Evolutionary conservation across 257 asterid species (phyloP), one percentile per base, ranked within the genome.

Genomic region (Prunella vulgaris): DNA sequence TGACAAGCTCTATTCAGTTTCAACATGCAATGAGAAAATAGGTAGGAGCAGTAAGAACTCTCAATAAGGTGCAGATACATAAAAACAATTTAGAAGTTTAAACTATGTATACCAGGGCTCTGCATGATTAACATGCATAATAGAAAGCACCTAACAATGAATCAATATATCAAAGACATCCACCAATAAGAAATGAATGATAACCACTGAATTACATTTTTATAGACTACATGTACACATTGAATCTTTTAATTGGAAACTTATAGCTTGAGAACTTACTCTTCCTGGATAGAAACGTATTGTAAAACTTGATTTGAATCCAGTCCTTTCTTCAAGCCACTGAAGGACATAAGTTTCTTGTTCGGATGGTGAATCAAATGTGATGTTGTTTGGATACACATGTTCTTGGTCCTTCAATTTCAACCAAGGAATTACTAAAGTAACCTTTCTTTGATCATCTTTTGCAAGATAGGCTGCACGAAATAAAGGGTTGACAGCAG

Each of bases 401-500:
- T 81, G 93, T 72, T 82, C 80, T 78, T 93, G 98, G 75, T 93
- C 98, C 67, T 79, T 77, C 72, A 82, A 35, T 66, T 88, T 82
- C 87, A 93, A 77, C 98, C 98, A 93, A 24, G 98, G 98, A 74
- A 93, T 82, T 73, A 86, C 98, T 92, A 93, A 81, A 38, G 93
- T 87, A 65, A 93, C 90, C 73, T 84, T 78, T 73, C 83, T 77
- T 33, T 64, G 73, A 27, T 73, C 94, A 62, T 83, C 85, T 76
- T 90, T 82, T 7, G 95, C 94, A 49, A 93, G 97, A 77, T 87
- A 93, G 5, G 95, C 99, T 57, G 99, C 99, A 30, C 97, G 97
- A 46, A 90, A 93, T 63, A 93, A 78, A 84, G 99, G 99, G 76
- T 93, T 93, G 67, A 90, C 96, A 22, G 99, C 80, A 61, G 99